Base-by-base conservation (phyloP, 1,284 basidiomycete species). In the Cryptococcus sp. region DNA sequence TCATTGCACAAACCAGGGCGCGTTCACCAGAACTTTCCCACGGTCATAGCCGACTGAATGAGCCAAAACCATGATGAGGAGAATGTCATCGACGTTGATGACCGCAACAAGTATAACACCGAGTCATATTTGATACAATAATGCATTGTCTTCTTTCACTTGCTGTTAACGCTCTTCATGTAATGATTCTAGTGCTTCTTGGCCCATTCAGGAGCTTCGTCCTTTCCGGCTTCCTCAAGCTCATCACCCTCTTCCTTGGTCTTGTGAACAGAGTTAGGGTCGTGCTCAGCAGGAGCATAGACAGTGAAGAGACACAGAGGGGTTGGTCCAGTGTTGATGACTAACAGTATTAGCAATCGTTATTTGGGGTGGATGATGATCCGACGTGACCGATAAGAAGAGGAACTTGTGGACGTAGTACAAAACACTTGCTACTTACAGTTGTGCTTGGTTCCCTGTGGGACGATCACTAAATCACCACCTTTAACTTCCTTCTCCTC, bases 211-310 rank as follows among this genome's bases (percentile, higher is more conserved):
- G 76, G 76, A 10, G 74, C 63, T 61, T 76, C 76, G 55, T 77
- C 76, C 46, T 74, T 76, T 35, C 76, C 76, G 13, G 57, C 75
- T 6, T 78, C 76, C 48, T 78, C 76, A 33, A 67, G 60, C 67
- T 73, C 59, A 57, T 77, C 76, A 5, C 74, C 76, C 52, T 77
- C 74, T 53, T 77, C 73, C 58, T 76, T 76, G 36, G 73, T 77
- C 62, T 76, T 68, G 63, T 76, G 74, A 6, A 73, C 68, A 13
- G 70, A 65, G 33, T 64, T 72, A 41, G 70, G 65, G 54, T 66
- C 62, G 66, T 78, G 76, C 62, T 78, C 76, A 15, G 76, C 71
- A 1, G 76, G 76, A 4, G 73, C 71, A 58, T 71, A 72, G 34
- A 74, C 67, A 13, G 71, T 72, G 62, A 72, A 74, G n/a, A 74